Evolutionary conservation across 1,284 basidiomycete genomes (phyloP).

Genomic region (Trichosporon ovoides): DNA sequence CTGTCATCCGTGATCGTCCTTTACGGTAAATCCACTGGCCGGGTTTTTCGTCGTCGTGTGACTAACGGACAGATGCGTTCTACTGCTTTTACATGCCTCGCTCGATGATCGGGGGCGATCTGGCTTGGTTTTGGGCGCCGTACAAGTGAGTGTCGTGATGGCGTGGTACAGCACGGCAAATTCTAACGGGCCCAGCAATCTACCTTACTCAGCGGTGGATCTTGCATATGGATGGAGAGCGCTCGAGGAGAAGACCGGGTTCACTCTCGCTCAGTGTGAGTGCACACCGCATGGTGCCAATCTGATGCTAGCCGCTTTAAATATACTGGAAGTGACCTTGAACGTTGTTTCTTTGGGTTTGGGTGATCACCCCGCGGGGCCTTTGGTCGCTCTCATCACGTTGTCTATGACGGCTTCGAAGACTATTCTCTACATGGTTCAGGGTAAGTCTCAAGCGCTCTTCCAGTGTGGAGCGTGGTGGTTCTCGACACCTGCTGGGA

Average conservation of each 20-base stretch:
- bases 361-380: slow-evolving; percentile 51
- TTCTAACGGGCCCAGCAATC: slow-evolving; percentile 6
- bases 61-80: slow-evolving; percentile 52
- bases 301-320: slow-evolving; percentile 61
- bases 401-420: slow-evolving; percentile 74
- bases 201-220: slow-evolving; percentile 56
- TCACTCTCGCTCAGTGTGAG: slow-evolving; percentile 82
- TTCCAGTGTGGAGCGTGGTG: too few species aligned
- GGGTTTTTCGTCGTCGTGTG: not conserved
- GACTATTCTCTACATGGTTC: slow-evolving; percentile 72
- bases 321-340: slow-evolving; percentile 69
- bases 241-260: slow-evolving; percentile 63
- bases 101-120: slow-evolving; percentile 69
- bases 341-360: slow-evolving; percentile 72
- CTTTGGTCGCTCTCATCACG: slow-evolving; percentile 67
- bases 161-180: too few species aligned
- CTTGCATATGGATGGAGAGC: slow-evolving; percentile 66
- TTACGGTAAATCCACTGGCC: slow-evolving; percentile 49
- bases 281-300: slow-evolving; percentile 21
- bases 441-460: slow-evolving; percentile 51
- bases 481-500: too few species aligned
- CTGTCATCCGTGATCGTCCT: slow-evolving; percentile 54
- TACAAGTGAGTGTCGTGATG: slow-evolving; percentile 53
- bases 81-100: slow-evolving; percentile 68
- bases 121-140: slow-evolving; percentile 82